These are phyloP conservation scores for Geoglossum glabrum DNA, from an alignment of 495 filamentous ascomycete genomes.

Conservation along the genomic window DNA sequence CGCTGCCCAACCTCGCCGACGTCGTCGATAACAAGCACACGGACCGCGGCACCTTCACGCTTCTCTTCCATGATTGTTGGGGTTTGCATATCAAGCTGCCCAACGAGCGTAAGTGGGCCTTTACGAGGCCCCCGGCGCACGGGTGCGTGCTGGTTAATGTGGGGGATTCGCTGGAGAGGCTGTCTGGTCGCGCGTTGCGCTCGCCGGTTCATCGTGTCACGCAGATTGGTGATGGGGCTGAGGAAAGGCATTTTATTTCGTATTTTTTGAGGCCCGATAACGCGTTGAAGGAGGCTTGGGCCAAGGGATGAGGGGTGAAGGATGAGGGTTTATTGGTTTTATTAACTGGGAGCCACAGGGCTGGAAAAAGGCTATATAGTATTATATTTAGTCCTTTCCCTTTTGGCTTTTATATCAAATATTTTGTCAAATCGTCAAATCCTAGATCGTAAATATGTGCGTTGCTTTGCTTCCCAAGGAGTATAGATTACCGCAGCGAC, in stretches of 20 bases:
- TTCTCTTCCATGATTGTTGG: conserved; percentile 12
- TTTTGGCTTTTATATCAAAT: too few relatives aligned
- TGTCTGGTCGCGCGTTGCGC: conserved; percentile 12
- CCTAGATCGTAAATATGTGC: too few relatives aligned
- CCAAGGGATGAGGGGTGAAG: too few relatives aligned
- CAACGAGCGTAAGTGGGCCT: not conserved
- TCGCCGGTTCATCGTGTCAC: conserved; percentile 15
- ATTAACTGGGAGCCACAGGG: too few relatives aligned
- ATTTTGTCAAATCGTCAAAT: too few relatives aligned
- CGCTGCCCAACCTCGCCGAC: conserved; percentile 6
- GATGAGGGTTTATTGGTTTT: too few relatives aligned
- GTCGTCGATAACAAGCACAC: conserved; percentile 10
- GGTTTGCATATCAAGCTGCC: conserved; percentile 6
- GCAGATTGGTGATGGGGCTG: conserved; percentile 14
- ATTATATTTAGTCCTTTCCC: too few relatives aligned
- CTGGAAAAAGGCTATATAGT: too few relatives aligned
- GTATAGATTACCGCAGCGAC: too few relatives aligned
- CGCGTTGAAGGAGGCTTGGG: not conserved
- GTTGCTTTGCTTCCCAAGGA: too few relatives aligned
- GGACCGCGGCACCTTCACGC: conserved; percentile 12
- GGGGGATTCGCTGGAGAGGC: conserved; percentile 13
- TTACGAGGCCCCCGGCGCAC: conserved; percentile 3
- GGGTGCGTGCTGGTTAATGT: conserved; percentile 16
- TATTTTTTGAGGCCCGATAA: conserved; percentile 18
- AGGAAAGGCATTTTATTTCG: conserved; percentile 14